These are phyloP conservation scores for Nemania bipapillata DNA, from an alignment of 2,329 filamentous ascomycete species.

Conservation along the genomic window DNA sequence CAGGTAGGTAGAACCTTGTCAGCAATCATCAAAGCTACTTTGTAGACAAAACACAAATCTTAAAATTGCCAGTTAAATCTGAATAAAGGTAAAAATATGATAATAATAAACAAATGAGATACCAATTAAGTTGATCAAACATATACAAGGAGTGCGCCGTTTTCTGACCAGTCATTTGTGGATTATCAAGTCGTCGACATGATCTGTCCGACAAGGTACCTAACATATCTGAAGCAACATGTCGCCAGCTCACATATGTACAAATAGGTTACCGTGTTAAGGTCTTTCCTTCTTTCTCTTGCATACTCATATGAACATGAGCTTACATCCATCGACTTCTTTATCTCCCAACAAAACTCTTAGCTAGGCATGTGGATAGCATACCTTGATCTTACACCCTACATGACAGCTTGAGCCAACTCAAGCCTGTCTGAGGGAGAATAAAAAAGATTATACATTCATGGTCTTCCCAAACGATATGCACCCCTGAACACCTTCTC, in stretches of 20 bases:
- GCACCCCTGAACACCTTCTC: conserved; percentile 48
- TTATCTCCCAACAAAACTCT: conserved; percentile 28
- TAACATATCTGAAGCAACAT: not conserved
- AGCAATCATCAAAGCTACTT: not conserved
- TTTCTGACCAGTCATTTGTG: conserved; percentile 18
- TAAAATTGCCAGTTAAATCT: no score
- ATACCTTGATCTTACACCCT: conserved; percentile 38
- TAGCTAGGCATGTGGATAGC: conserved; percentile 40
- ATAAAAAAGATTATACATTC: conserved; percentile 47
- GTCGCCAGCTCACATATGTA: not conserved
- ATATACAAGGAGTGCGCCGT: not conserved
- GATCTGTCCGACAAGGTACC: not conserved
- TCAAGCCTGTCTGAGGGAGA: conserved; percentile 30
- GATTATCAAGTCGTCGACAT: conserved; percentile 25
- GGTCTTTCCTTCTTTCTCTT: conserved; percentile 34
- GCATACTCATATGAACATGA: conserved; percentile 35
- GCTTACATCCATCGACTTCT: conserved; percentile 27
- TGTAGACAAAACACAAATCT: not conserved
- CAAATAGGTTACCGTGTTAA: not conserved
- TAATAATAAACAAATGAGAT: not conserved
- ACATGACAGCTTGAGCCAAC: conserved; percentile 22
- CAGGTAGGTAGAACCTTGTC: not conserved
- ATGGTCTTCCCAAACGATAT: conserved; percentile 49
- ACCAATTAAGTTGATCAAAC: not conserved
- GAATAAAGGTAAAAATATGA: not conserved